phyloP scores from a whole-genome alignment of 257 asterid species.

The Solanum arcanum region DNA sequence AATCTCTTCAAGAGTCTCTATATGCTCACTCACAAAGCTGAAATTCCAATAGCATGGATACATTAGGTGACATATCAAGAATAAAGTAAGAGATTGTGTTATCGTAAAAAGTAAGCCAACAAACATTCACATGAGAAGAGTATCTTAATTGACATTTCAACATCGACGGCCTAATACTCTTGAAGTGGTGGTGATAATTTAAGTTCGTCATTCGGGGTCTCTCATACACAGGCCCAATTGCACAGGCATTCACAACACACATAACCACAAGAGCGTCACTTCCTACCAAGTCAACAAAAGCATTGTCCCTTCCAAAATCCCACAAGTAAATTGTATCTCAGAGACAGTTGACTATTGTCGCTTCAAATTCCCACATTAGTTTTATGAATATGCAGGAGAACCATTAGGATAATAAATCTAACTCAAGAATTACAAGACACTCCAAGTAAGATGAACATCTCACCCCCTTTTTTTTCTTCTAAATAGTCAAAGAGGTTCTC shows the following conservation, averaged over 20 bases:
- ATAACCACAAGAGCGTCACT: background rate
- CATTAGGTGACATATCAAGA: background rate
- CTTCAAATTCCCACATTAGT: background rate
- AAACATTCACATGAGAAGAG: background rate
- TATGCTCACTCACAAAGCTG: constrained; percentile 99
- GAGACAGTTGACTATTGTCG: background rate
- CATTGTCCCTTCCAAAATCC: background rate
- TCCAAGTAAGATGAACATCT: background rate
- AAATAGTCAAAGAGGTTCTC: background rate
- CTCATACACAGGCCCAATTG: no score
- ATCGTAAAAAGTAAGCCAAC: background rate
- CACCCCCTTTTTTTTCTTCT: background rate
- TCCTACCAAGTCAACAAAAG: background rate
- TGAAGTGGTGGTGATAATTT: no score
- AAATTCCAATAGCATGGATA: background rate
- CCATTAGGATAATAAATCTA: background rate
- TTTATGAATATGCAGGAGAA: background rate
- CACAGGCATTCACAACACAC: no score
- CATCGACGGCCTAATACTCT: no score
- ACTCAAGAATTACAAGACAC: background rate
- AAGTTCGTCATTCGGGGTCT: no score
- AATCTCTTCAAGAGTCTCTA: constrained; percentile 94
- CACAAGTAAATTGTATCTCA: background rate
- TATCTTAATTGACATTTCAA: no score
- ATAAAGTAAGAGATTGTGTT: background rate